Conservation (phyloP, 129 eudicot species). For the Flaveria robusta region DNA sequence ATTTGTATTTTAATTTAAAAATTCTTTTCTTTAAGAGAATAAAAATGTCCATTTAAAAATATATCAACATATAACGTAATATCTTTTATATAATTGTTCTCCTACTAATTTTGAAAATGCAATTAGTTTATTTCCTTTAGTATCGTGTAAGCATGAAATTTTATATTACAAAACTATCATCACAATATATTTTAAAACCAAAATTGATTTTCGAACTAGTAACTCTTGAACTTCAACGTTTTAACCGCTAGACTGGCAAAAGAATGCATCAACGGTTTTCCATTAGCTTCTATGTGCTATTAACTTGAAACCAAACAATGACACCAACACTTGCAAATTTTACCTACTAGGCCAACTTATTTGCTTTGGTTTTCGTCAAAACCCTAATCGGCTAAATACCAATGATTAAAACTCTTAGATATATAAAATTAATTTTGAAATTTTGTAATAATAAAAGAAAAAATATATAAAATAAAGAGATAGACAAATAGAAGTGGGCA, state of each 20-base stretch:
- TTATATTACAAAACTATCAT: background rate
- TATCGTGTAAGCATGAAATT: background rate
- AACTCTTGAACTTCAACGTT: background rate
- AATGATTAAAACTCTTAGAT: background rate
- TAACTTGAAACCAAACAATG: background rate
- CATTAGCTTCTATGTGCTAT: background rate
- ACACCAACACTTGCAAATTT: background rate
- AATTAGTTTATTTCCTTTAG: too few relatives aligned
- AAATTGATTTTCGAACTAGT: background rate
- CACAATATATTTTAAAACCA: background rate
- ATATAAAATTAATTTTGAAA: background rate
- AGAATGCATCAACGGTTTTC: background rate
- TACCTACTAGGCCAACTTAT: background rate
- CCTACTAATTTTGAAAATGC: too few relatives aligned
- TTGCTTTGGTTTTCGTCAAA: too few relatives aligned
- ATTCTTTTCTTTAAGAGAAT: too few relatives aligned
- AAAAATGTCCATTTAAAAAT: background rate
- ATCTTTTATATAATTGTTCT: background rate
- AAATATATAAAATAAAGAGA: slow-evolving; percentile 6
- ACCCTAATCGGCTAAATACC: too few relatives aligned
- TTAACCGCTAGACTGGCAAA: background rate
- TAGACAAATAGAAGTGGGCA: slow-evolving; percentile 57
- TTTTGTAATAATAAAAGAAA: background rate
- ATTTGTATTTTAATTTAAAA: too few relatives aligned
- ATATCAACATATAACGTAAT: background rate